Base-by-base conservation (phyloP, 495 filamentous ascomycete species). In the Talaromyces adpressus region DNA sequence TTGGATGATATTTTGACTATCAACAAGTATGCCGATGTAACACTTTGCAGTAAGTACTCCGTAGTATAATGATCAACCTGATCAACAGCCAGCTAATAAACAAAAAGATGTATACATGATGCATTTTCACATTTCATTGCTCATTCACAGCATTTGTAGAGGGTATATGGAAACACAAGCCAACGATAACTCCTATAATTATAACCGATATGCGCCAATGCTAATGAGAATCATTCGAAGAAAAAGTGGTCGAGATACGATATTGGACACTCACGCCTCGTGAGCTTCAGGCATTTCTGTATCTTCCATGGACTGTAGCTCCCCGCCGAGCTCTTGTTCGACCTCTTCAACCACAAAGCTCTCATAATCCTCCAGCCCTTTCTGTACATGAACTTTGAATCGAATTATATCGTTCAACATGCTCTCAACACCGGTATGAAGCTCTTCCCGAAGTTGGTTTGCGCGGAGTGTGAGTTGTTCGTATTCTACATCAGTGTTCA, bases 361-460 rank as follows among this genome's bases (percentile, higher is more conserved):
- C 74, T 97, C 93, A 72, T 96, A 97, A 69, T 92, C 90, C 73
- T 96, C 92, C 39, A 98, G 77, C 61, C 85, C 87, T 75, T 91
- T 91, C 73, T 98, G 94, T 53, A 98, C 82, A 71, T 97, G 94
- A 62, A 98, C 87, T 78, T 98, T 98, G 87, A 98, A 98, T 67
- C 92, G 92, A 79, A 97, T 96, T 71, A 98, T 88, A 69, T 97
- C 93, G 76, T 97, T 95, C 66, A 98, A 77, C 86, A 97, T 93
- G 65, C 88, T 89, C 78, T 96, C 95, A 63, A 96, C 90, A 72
- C 96, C 94, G 12, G 92, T 95, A 70, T 98, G 94, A 16, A 98
- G 79, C 71, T 96, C 92, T 75, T 98, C 94, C 34, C 94, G 87
- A 29, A 97, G 82, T 2, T 90, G 77, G 69, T 92, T 91, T 18